Evolutionary conservation across 768 basidiomycete genomes (phyloP), one percentile per base, ranked within the genome.

Genomic region (Boletus bicolor): DNA sequence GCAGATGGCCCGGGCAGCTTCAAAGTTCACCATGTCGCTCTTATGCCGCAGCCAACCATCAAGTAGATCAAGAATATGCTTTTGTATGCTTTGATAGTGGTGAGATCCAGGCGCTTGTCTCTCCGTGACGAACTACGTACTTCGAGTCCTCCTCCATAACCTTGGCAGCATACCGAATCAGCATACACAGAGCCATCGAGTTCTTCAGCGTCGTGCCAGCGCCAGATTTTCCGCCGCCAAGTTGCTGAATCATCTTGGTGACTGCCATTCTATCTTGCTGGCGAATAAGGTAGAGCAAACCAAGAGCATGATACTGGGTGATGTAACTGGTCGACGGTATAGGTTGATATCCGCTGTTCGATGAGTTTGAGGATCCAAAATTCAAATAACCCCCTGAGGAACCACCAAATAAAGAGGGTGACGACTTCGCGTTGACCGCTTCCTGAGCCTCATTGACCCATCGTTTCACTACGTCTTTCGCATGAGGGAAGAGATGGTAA

Each of bases 361-460:
- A 78, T 32, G 79, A 76, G 39, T 80, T 77, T 47, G 72, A 73
- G 17, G 70, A 72, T 49, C 86, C 85, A 66, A 91, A 93, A 51
- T 90, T 85, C 55, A 93, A 82, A 66, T 91, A 90, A 49, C 82
- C 80, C 24, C 82, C 77, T 14, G 78, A 73, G 43, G 76, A 76
- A 21, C 75, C 72, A 28, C 79, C 75, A 64, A 90, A 91, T 71
- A 90, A 84, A 5, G 85, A 82, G 2, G 83, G 75, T 0, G 85
- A 82, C 0, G 88, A 80, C 72, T 97, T 98, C 7, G 92, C 85
- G 68, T 85, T 94, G 61, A 97, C 89, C 0, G 97, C 93, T 72
- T 99, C 97, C 66, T 98, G 94, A 1, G 89, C 92, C 74, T 99
- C 97, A 72, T 98, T 98, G n/a, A 92, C 92, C 97, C 97, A 99